phyloP scores from a whole-genome alignment of 192 early-diverging fungal genomes.

The Rhizophlyctis rosea region DNA sequence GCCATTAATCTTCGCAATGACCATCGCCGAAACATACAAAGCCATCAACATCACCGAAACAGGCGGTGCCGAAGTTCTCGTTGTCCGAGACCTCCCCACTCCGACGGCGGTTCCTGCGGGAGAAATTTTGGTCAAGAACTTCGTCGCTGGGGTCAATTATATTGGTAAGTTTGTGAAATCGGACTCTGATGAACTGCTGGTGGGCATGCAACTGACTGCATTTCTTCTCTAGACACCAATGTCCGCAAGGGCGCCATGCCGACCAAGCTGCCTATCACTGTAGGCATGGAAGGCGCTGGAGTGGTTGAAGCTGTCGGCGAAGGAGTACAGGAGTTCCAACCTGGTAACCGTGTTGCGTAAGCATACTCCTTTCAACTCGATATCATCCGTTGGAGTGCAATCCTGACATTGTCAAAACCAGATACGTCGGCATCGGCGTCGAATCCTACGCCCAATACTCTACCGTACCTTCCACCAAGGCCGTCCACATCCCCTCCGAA shows the following conservation, averaged over 20 bases:
- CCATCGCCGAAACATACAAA: not conserved
- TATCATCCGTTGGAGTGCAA: not conserved
- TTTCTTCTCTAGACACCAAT: too few relatives aligned
- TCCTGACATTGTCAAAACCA: conserved; percentile 28
- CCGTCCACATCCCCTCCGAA: conserved; percentile 7
- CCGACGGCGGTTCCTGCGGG: not conserved
- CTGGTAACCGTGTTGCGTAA: not conserved
- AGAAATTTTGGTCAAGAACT: conserved; percentile 72
- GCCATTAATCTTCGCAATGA: not conserved
- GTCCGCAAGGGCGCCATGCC: conserved; percentile 7
- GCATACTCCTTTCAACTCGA: not conserved
- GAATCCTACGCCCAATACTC: conserved; percentile 71
- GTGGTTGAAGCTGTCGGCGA: conserved; percentile 67
- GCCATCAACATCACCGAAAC: conserved; percentile 1
- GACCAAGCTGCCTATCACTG: not conserved
- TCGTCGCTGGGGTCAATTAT: conserved; percentile 77
- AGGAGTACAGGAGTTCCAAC: conserved; percentile 18
- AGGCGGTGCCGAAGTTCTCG: conserved; percentile 9
- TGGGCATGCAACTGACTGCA: too few relatives aligned
- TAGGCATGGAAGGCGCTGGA: conserved; percentile 65
- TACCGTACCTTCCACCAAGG: conserved; percentile 12
- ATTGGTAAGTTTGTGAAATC: conserved; percentile 85
- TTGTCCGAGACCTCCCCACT: not conserved
- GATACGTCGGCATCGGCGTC: conserved; percentile 56
- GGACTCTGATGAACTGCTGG: conserved; percentile 65